A percentile compares a stretch with the other conserved stretches of the same genome.
phyloP scores from a whole-genome alignment of 2,329 filamentous ascomycete species.

The Lecanicillium sp. region DNA sequence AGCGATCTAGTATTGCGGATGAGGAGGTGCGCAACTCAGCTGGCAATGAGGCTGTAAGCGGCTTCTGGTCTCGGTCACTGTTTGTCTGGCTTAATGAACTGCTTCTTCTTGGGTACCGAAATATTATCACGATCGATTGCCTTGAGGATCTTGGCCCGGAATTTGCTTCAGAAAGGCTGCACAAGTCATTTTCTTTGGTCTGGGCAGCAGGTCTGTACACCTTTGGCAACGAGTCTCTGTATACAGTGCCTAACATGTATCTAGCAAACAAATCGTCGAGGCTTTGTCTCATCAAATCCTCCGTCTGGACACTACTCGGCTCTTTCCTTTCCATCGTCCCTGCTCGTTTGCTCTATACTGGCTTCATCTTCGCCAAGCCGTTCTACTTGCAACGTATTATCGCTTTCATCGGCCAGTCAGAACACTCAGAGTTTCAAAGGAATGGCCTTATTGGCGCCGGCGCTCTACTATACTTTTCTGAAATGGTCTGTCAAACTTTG shows the following conservation, averaged over 20 bases:
- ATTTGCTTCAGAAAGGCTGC: conserved; percentile 15
- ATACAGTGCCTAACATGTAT: conserved; percentile 8
- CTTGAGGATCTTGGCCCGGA: conserved; percentile 20
- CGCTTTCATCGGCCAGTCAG: conserved; percentile 19
- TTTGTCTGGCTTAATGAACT: conserved; percentile 25
- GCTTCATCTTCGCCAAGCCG: conserved; percentile 36
- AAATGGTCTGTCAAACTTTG: too few relatives aligned
- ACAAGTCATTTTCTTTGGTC: conserved; percentile 9
- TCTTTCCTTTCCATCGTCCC: conserved; percentile 22
- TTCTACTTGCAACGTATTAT: conserved; percentile 31
- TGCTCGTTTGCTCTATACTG: conserved; percentile 28
- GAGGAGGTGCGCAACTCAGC: conserved; percentile 19
- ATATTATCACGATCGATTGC: conserved; percentile 15
- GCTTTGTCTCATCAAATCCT: conserved; percentile 15
- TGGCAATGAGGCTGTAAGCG: conserved; percentile 21
- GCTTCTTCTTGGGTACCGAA: conserved; percentile 16
- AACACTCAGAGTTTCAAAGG: conserved; percentile 14
- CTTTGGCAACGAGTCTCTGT: not conserved
- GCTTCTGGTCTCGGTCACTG: conserved; percentile 26
- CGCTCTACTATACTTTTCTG: conserved; percentile 33
- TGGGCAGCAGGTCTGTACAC: conserved; percentile 15
- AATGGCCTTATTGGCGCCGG: conserved; percentile 30
- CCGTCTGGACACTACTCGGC: conserved; percentile 19
- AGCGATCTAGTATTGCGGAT: conserved; percentile 11
- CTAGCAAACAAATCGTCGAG: conserved; percentile 12